These are phyloP conservation scores for Botrytis deweyae DNA, from an alignment of 2,329 filamentous ascomycete genomes.

Conservation along the genomic window DNA sequence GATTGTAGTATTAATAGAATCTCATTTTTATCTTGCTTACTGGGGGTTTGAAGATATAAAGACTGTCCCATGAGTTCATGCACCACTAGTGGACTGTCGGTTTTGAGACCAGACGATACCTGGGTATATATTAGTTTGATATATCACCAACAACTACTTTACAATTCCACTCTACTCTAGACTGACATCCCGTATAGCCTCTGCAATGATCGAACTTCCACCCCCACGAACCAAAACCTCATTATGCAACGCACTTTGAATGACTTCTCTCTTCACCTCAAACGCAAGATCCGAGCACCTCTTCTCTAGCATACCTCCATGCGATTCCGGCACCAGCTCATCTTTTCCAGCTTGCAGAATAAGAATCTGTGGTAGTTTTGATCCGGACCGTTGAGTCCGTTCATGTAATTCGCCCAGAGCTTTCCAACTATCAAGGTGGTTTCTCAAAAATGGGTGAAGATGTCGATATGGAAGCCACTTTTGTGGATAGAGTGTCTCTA, in stretches of 20 bases:
- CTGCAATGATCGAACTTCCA: constrained; percentile 47
- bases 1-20: background rate
- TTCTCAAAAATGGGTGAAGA: constrained; percentile 71
- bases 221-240: constrained; percentile 51
- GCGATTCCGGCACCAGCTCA: constrained; percentile 56
- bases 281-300: constrained; percentile 51
- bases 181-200: constrained; percentile 41
- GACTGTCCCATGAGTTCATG: background rate
- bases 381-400: constrained; percentile 32
- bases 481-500: constrained; percentile 71
- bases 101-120: background rate
- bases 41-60: background rate
- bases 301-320: constrained; percentile 48
- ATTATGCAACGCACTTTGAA: constrained; percentile 56
- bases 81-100: background rate
- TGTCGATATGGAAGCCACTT: constrained; percentile 78
- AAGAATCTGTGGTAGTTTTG: constrained; percentile 32
- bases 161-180: background rate
- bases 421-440: constrained; percentile 54
- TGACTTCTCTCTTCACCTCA: constrained; percentile 45
- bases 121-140: background rate
- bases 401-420: constrained; percentile 49
- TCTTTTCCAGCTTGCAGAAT: constrained; percentile 58
- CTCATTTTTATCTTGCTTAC: background rate
- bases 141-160: background rate